Percentiles rank a stretch among this genome's conserved stretches.
These are phyloP conservation scores for Mycena pura DNA, from an alignment of 768 basidiomycete genomes.

Conservation along the genomic window DNA sequence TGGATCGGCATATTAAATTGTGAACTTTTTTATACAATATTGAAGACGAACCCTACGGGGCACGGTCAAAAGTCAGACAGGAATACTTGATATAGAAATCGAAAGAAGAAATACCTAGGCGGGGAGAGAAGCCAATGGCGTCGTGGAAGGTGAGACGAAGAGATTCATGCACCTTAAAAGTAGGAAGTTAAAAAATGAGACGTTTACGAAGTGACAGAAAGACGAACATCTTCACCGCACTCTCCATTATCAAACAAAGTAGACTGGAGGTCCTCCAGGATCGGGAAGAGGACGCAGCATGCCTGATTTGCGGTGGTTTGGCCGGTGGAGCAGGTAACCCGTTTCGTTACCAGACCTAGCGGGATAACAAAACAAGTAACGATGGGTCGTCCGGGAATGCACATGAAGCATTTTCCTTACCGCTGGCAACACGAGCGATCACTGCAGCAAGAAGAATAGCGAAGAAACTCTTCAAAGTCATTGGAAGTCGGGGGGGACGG, in stretches of 20 bases:
- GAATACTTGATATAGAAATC: no score
- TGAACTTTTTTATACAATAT: not conserved
- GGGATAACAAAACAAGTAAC: not conserved
- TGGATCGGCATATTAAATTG: not conserved
- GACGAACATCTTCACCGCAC: slow-evolving; percentile 16
- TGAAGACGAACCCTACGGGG: not conserved
- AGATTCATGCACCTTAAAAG: slow-evolving; percentile 17
- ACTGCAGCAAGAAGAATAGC: slow-evolving; percentile 5
- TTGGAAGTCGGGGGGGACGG: not conserved
- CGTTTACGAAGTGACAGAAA: not conserved
- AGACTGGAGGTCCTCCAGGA: slow-evolving; percentile 11
- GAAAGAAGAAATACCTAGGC: no score
- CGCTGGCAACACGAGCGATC: slow-evolving; percentile 1
- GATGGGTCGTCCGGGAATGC: no score
- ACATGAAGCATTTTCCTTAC: not conserved
- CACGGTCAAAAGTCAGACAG: no score
- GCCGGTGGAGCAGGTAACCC: slow-evolving; percentile 4
- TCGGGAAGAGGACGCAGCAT: slow-evolving; percentile 9
- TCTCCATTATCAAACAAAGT: slow-evolving; percentile 11
- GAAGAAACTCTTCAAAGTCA: slow-evolving; percentile 13
- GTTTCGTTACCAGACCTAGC: not conserved
- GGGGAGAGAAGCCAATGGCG: slow-evolving; percentile 25
- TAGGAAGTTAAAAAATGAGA: not conserved
- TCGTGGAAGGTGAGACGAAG: slow-evolving; percentile 21
- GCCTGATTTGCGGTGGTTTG: slow-evolving; percentile 3